Conservation (phyloP, 805 yeast genomes). For the Myxozyma lipomycoides region DNA sequence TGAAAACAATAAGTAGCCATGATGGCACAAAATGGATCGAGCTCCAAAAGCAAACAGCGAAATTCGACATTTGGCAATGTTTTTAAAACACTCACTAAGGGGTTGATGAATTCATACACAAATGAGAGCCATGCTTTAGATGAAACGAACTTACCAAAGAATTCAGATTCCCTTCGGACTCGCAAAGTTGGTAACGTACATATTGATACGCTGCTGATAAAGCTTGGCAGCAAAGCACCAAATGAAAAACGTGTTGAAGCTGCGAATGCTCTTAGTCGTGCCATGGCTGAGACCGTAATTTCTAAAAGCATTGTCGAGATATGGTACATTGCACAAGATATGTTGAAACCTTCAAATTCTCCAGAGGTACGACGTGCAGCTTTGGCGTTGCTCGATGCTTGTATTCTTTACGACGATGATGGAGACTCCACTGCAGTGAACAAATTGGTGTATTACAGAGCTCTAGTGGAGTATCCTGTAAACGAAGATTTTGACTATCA, state of each 20-base stretch:
- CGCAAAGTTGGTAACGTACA: conserved; percentile 8
- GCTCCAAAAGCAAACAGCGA: neutral
- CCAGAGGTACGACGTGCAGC: conserved; percentile 47
- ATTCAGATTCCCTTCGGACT: conserved; percentile 34
- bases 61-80: conserved; percentile 30
- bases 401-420: conserved; percentile 48
- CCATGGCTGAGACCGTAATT: conserved; percentile 50
- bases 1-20: too few species aligned
- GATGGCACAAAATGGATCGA: too few species aligned
- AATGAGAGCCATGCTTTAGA: conserved; percentile 16
- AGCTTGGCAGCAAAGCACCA: conserved; percentile 17
- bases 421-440: conserved; percentile 47
- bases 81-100: conserved; percentile 32
- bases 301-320: conserved; percentile 58
- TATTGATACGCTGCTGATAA: conserved; percentile 7
- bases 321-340: conserved; percentile 64
- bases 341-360: conserved; percentile 43
- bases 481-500: conserved; percentile 54
- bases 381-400: conserved; percentile 49
- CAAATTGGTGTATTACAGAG: conserved; percentile 55
- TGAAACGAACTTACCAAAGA: conserved; percentile 19
- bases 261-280: conserved; percentile 48
- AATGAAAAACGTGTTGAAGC: conserved; percentile 43
- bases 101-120: conserved; percentile 31
- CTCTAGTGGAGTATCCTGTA: conserved; percentile 48